Conservation (phyloP, 2,329 filamentous ascomycete species). For the Penicillium sclerotigenum region DNA sequence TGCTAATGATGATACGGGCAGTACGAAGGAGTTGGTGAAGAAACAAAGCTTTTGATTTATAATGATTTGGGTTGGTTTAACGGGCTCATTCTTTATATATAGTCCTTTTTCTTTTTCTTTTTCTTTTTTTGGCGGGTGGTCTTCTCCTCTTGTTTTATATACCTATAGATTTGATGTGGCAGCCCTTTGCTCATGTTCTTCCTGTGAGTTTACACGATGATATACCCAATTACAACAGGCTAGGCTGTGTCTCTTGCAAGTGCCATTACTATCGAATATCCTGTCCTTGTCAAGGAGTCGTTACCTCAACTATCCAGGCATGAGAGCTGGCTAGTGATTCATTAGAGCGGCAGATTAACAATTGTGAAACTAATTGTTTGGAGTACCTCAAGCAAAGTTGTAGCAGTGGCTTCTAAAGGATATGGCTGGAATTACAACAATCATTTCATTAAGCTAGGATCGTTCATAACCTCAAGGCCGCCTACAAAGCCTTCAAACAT, state of each 20-base stretch:
- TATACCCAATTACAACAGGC: background rate
- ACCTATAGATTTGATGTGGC: background rate
- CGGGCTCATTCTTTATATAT: background rate
- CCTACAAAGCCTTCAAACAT: background rate
- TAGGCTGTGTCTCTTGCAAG: background rate
- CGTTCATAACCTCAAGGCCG: background rate
- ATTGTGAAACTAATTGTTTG: background rate
- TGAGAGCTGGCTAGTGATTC: background rate
- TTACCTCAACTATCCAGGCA: background rate
- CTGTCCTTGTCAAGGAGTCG: no score
- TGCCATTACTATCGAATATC: background rate
- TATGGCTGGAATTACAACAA: background rate
- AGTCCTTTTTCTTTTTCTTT: background rate
- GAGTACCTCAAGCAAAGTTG: background rate
- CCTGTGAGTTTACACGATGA: background rate
- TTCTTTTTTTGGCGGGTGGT: background rate
- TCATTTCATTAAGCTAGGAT: background rate
- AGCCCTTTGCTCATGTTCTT: background rate
- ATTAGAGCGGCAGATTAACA: background rate
- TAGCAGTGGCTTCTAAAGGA: background rate
- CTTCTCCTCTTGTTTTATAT: background rate
- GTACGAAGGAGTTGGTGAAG: constrained; percentile 24
- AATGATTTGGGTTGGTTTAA: background rate
- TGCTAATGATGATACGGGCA: constrained; percentile 20
- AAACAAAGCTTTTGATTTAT: constrained; percentile 14